Base-by-base conservation (phyloP, 148 eudicot genomes). In the Diospyros lotus region DNA sequence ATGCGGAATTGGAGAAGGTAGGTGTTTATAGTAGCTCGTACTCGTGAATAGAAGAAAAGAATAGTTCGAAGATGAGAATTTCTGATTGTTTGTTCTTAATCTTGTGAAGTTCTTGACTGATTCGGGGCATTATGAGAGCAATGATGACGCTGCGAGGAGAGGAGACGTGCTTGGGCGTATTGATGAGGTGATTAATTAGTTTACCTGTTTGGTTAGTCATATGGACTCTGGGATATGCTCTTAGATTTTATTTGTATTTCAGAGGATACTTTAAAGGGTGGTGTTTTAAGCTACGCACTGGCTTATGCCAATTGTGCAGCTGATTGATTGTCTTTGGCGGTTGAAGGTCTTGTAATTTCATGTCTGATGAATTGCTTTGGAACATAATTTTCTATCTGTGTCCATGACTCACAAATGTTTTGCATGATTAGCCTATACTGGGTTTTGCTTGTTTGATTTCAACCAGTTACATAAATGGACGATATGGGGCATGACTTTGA, bases 121-220 rank as follows among this genome's bases (percentile, higher is more conserved):
- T 76, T 86, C 86, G 64, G 88, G 83, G 75, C 85, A 87, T 58
- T 90, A 83, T 38, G 91, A 90, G 82, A 87, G 85, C 71, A 65
- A 74, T 42, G 89, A 87, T 38, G 94, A 84, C 53, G 77, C 78
- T 54, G 83, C 77, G 41, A 90, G 77, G 82, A 83, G 91, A 77
- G 88, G 80, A 69, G 86, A 78, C 46, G 91, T 90, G 50, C 88
- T 90, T 43, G 73, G 77, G 68, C 86, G 81, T 42, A 87, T 90
- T 64, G 86, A 81, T 0, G 82, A 87, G 94, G 94, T 90, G 84
- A 80, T 59, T 69, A 42, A 3, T 18, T 18, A n/a, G 4, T 56
- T 73, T 67, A 39, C 1, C 60, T 59, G 43, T 62, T 65, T 64
- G 55, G 3, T 68, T 56, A 43, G 17, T 28, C 17, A 17, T 15